Evolutionary conservation across 2,329 filamentous ascomycete species (phyloP), one percentile per base, ranked within the genome.

Genomic region (Pyrenochaeta sp.): DNA sequence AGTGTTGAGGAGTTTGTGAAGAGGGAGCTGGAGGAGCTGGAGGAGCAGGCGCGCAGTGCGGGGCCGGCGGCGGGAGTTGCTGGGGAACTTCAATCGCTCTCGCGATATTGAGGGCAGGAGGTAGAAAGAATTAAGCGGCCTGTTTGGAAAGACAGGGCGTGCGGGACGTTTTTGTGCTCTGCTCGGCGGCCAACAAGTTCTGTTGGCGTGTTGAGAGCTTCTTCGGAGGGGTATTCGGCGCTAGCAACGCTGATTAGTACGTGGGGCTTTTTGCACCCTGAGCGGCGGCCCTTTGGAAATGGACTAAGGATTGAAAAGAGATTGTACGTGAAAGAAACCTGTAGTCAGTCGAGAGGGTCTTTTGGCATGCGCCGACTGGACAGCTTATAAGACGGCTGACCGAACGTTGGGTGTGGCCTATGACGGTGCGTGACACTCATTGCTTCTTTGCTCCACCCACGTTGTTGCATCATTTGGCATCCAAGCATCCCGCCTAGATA

Each of bases 401-500:
- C 47, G 55, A 32, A 39, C 43, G 27, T 43, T 56, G 54, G 32
- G 42, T 40, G 30, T 40, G 37, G 46, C 58, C 64, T 45, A 39
- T 43, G 55, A 43, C 48, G 53, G 19, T 44, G 3, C 50, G 53
- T 64, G 56, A 58, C 65, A 48, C 52, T 42, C 52, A 55, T 64
- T 67, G 63, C 69, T 62, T 68, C 62, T 66, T 55, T 55, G 56
- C 61, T 61, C 59, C 61, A 62, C 69, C 68, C 68, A 69, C 65
- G 67, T 62, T 63, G 56, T 52, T 45, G 56, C 63, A 56, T 60
- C 66, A 64, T 61, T 57, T 52, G 62, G 62, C 58, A 44, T 54
- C 64, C 52, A 58, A 59, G 51, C 66, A 68, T 62, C 51, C 60
- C 62, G 60, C 69, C 54, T 65, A 61, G 71, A 72, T 71, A 72